phyloP scores from a whole-genome alignment of 768 basidiomycete genomes.

The Psilocybe cyanescens region DNA sequence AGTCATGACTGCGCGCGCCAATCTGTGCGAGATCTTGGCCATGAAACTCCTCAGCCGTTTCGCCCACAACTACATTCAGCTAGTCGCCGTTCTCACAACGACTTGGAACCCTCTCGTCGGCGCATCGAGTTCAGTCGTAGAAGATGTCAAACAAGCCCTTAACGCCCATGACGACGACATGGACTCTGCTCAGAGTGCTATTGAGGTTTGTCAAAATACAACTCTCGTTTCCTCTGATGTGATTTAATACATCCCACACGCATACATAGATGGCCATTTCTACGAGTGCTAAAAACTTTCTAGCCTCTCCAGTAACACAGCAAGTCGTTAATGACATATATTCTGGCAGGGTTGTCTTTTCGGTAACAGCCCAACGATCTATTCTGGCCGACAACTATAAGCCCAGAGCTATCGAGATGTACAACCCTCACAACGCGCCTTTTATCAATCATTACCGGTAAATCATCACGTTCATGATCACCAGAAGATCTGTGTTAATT shows the following conservation, averaged over 20 bases:
- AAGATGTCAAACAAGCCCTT: constrained; percentile 62
- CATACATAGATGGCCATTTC: constrained; percentile 80
- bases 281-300: constrained; percentile 81
- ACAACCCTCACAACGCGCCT: constrained; percentile 66
- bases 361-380: constrained; percentile 63
- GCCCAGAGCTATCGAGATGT: constrained; percentile 71
- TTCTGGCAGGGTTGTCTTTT: constrained; percentile 75
- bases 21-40: constrained; percentile 86
- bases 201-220: constrained; percentile 65
- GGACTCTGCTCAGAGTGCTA: constrained; percentile 76
- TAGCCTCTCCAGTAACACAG: constrained; percentile 84
- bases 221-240: neutral
- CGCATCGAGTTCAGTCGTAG: constrained; percentile 65
- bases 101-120: constrained; percentile 88
- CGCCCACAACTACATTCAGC: constrained; percentile 73
- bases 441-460: constrained; percentile 87
- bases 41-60: constrained; percentile 83
- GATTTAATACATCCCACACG: neutral
- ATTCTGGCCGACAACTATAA: constrained; percentile 93
- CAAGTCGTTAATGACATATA: constrained; percentile 89
- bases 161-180: constrained; percentile 64
- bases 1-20: constrained; percentile 69
- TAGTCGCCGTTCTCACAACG: constrained; percentile 78
- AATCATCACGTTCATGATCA: constrained; percentile 1
- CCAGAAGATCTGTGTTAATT: neutral